Evolutionary conservation across 371 early-diverging fungal species (phyloP).

Genomic region (Cokeromyces recurvatus): DNA sequence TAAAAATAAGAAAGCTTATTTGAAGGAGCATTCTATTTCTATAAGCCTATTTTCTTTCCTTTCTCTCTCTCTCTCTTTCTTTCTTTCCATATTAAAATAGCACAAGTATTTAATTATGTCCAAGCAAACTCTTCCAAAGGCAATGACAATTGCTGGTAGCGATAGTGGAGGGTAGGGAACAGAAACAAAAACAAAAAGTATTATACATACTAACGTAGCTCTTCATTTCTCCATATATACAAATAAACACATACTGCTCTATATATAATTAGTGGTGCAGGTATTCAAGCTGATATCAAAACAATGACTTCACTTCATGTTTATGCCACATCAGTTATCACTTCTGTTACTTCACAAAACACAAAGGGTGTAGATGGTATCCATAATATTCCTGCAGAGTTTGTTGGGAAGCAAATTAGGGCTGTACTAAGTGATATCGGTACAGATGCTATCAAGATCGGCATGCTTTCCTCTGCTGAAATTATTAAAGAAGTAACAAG

Average conservation of each 20-base stretch:
- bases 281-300: conserved; percentile 88
- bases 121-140: conserved; percentile 13
- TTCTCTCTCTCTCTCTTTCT: too few species aligned
- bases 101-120: too few species aligned
- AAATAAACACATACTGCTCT: neutral
- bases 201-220: neutral
- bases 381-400: conserved; percentile 55
- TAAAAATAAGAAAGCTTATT: too few species aligned
- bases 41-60: too few species aligned
- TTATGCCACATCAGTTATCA: conserved; percentile 73
- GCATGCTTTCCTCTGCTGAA: conserved; percentile 70
- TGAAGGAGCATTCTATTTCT: too few species aligned
- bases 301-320: conserved; percentile 71
- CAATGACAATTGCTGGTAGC: conserved; percentile 62
- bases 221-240: neutral
- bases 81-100: too few species aligned
- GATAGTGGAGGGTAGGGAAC: conserved; percentile 59
- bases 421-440: conserved; percentile 78
- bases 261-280: conserved; percentile 53
- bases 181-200: neutral
- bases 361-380: conserved; percentile 72
- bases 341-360: conserved; percentile 82
- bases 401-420: conserved; percentile 67
- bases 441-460: conserved; percentile 74
- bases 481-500: conserved; percentile 56